Percentiles rank a stretch among this genome's conserved stretches.
Conservation (phyloP, 2,329 filamentous ascomycete species). For the Xylaria arbuscula region DNA sequence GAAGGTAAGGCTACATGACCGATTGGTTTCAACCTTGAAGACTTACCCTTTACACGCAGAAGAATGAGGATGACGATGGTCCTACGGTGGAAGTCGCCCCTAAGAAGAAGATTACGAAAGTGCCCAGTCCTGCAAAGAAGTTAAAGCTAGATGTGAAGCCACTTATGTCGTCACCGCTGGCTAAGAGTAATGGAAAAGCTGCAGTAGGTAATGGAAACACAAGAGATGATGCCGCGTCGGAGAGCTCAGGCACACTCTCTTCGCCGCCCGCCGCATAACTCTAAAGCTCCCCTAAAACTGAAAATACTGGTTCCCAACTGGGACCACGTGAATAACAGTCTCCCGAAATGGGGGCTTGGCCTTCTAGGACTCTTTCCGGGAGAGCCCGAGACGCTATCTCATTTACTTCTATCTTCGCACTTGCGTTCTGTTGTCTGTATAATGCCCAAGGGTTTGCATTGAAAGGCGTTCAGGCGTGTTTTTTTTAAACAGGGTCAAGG, state of each 20-base stretch:
- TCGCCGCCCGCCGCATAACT: conserved; percentile 58
- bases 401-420: conserved; percentile 20
- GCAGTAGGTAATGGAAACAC: conserved; percentile 36
- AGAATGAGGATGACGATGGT: conserved; percentile 52
- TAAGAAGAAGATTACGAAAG: conserved; percentile 57
- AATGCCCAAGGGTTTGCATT: conserved; percentile 45
- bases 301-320: neutral
- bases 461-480: conserved; percentile 42
- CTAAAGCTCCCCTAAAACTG: conserved; percentile 1
- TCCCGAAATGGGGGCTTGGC: neutral
- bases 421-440: conserved; percentile 42
- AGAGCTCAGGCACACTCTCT: conserved; percentile 67
- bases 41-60: conserved; percentile 40
- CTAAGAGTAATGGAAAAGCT: conserved; percentile 62
- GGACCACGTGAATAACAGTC: conserved; percentile 2
- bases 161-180: conserved; percentile 59
- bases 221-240: conserved; percentile 62
- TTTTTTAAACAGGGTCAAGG: conserved; percentile 37
- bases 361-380: neutral
- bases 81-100: conserved; percentile 56
- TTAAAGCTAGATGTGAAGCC: conserved; percentile 60
- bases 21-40: conserved; percentile 62
- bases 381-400: neutral
- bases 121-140: conserved; percentile 59
- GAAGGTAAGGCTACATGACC: conserved; percentile 63